Conservation (phyloP, 139 green algal genomes). For the Tetraselmis chui region DNA sequence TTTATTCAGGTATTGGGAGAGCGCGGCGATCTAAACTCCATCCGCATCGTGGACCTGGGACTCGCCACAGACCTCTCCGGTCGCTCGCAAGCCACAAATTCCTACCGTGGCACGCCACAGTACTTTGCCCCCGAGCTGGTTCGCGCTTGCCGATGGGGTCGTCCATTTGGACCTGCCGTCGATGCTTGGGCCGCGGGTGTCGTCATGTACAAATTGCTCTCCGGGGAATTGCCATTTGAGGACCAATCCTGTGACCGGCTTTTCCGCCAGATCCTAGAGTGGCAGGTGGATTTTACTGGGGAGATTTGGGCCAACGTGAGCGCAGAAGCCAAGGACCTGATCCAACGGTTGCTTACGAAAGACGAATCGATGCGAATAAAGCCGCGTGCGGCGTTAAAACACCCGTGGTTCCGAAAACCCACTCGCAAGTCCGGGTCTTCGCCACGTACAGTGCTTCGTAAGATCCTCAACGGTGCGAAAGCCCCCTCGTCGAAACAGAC, state of each 20-base stretch:
- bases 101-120: background rate
- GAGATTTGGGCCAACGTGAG: slow-evolving; percentile 5
- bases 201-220: slow-evolving; percentile 37
- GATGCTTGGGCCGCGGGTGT: slow-evolving; percentile 31
- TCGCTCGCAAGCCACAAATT: background rate
- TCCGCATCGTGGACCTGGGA: background rate
- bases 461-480: too few species aligned
- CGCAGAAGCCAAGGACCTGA: slow-evolving; percentile 13
- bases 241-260: background rate
- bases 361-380: slow-evolving; percentile 5
- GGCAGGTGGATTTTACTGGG: slow-evolving; percentile 5
- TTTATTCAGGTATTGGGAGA: too few species aligned
- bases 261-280: background rate
- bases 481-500: too few species aligned
- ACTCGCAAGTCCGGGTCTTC: too few species aligned
- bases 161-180: slow-evolving; percentile 1
- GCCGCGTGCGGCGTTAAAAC: background rate
- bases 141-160: background rate
- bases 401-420: slow-evolving; percentile 15
- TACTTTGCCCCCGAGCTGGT: background rate
- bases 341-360: slow-evolving; percentile 7
- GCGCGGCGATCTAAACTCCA: background rate
- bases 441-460: too few species aligned
- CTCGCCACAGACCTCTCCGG: background rate
- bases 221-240: slow-evolving; percentile 31